A percentile compares a stretch with the other conserved stretches of the same genome.
These are phyloP conservation scores for Myrmaecium sp. DNA, from an alignment of 2,329 filamentous ascomycete genomes.

Conservation along the genomic window DNA sequence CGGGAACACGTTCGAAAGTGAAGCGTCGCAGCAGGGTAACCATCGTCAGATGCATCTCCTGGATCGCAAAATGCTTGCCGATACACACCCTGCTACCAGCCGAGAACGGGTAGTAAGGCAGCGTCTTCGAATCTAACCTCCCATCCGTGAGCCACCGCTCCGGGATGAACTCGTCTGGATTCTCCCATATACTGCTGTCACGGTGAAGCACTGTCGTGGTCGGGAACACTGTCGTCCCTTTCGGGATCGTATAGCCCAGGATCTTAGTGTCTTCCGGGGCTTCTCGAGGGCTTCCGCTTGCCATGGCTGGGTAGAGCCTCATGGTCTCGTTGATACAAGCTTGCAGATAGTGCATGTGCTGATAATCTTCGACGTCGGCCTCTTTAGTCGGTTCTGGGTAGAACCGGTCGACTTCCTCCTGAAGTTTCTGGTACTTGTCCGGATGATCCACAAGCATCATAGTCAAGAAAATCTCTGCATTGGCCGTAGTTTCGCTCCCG, in stretches of 20 bases:
- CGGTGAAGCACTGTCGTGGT: constrained; percentile 21
- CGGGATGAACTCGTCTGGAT: constrained; percentile 17
- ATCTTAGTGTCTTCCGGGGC: constrained; percentile 19
- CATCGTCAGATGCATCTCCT: constrained; percentile 2
- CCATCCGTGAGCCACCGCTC: constrained; percentile 20
- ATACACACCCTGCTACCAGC: constrained; percentile 2
- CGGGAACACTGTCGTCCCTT: constrained; percentile 20
- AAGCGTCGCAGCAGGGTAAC: constrained; percentile 1
- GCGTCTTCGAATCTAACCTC: neutral
- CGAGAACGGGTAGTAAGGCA: constrained; percentile 1
- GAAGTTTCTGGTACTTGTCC: neutral
- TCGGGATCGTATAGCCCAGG: constrained; percentile 19
- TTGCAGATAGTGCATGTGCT: constrained; percentile 19
- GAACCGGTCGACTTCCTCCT: neutral
- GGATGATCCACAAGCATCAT: neutral
- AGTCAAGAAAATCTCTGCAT: constrained; percentile 1
- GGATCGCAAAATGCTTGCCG: constrained; percentile 1
- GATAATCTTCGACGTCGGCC: constrained; percentile 21
- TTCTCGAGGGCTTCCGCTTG: constrained; percentile 20
- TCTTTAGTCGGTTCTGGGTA: constrained; percentile 12
- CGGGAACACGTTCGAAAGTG: constrained; percentile 2
- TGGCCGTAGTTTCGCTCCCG: constrained; percentile 1
- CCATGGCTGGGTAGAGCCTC: constrained; percentile 22
- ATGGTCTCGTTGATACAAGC: constrained; percentile 25
- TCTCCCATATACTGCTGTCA: constrained; percentile 5